Percentiles rank a stretch among this genome's conserved stretches.
phyloP scores from a whole-genome alignment of 805 yeast genomes.

The Suhomyces sp. region DNA sequence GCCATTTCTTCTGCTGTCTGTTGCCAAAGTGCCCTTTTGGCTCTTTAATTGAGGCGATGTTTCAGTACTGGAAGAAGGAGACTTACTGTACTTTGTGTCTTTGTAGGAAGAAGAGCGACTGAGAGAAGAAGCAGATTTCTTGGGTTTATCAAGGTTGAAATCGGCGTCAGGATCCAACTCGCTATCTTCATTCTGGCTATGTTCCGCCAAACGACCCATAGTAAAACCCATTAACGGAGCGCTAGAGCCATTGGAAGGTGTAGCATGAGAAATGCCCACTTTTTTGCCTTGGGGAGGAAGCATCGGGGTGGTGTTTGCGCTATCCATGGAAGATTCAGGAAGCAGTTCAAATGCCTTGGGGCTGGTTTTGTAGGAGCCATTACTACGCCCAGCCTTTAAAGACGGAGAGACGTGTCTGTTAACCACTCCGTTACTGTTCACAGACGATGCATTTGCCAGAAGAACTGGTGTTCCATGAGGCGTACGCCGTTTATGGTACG shows the following conservation, averaged over 20 bases:
- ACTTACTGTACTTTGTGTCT: neutral
- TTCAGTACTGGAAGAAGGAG: constrained; percentile 12
- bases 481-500: constrained; percentile 34
- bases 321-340: constrained; percentile 26
- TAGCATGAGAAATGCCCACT: constrained; percentile 15
- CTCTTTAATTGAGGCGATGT: constrained; percentile 8
- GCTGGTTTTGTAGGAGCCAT: neutral
- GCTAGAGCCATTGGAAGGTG: constrained; percentile 8
- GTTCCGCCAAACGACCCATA: constrained; percentile 44
- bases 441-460: constrained; percentile 19
- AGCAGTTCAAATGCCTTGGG: constrained; percentile 21
- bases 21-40: constrained; percentile 1
- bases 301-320: constrained; percentile 26
- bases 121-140: neutral
- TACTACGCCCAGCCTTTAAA: constrained; percentile 1
- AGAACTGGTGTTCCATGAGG: constrained; percentile 45
- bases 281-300: constrained; percentile 37
- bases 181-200: constrained; percentile 12
- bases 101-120: constrained; percentile 1
- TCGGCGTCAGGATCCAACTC: constrained; percentile 1
- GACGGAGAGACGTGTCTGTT: constrained; percentile 2
- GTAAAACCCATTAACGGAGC: constrained; percentile 46
- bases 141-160: constrained; percentile 1
- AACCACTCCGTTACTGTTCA: neutral
- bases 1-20: constrained; percentile 9